phyloP scores from a whole-genome alignment of 2,329 filamentous ascomycete species.

The Lecanicillium sp. region DNA sequence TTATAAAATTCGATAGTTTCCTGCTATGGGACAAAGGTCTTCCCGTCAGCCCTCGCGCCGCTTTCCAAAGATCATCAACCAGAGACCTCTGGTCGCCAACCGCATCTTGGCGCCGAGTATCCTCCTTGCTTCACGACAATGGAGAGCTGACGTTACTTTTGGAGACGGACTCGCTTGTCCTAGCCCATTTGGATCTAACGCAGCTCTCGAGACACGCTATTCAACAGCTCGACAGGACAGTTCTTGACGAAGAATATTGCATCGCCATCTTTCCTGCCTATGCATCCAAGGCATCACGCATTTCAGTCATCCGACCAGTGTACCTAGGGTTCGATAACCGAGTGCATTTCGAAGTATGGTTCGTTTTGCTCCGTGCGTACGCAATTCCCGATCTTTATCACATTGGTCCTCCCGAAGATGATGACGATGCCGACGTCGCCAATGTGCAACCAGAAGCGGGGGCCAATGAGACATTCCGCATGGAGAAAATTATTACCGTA shows the following conservation, averaged over 20 bases:
- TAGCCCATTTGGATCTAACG: constrained; percentile 78
- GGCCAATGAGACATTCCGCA: constrained; percentile 45
- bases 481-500: constrained; percentile 52
- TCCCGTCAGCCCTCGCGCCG: constrained; percentile 44
- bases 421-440: constrained; percentile 32
- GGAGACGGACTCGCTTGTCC: constrained; percentile 71
- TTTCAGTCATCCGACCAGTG: constrained; percentile 76
- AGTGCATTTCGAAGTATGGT: constrained; percentile 95
- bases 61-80: constrained; percentile 49
- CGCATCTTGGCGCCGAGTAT: constrained; percentile 77
- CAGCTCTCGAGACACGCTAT: constrained; percentile 85
- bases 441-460: constrained; percentile 28
- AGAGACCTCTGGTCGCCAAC: constrained; percentile 43
- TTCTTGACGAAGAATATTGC: constrained; percentile 87
- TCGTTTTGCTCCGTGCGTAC: constrained; percentile 83
- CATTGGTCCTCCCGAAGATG: constrained; percentile 35
- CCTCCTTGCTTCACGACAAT: constrained; percentile 89
- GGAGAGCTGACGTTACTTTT: constrained; percentile 87
- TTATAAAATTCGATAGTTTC: constrained; percentile 92
- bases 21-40: constrained; percentile 80
- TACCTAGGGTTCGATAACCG: constrained; percentile 82
- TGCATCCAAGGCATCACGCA: constrained; percentile 60
- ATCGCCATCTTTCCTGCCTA: constrained; percentile 95
- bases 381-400: constrained; percentile 87
- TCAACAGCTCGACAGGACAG: constrained; percentile 81